phyloP scores from a whole-genome alignment of 352 stramenopile species.

The Globisporangium paddicum region DNA sequence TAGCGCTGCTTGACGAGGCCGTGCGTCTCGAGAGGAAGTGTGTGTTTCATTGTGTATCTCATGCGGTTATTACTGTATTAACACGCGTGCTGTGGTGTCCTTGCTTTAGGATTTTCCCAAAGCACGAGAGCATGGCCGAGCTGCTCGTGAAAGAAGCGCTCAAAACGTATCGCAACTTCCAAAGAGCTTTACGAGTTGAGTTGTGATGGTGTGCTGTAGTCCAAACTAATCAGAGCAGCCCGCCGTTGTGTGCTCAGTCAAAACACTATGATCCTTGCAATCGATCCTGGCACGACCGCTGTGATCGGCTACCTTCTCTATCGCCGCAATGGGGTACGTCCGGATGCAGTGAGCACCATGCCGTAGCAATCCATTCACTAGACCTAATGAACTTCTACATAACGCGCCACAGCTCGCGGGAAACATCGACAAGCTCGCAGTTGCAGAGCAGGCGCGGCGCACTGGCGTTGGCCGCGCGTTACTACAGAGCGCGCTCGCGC shows the following conservation, averaged over 20 bases:
- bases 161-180: background rate
- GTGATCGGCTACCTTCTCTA: slow-evolving; percentile 44
- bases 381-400: too few relatives aligned
- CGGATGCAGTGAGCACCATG: background rate
- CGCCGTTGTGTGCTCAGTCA: slow-evolving; percentile 15
- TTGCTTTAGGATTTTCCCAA: slow-evolving; percentile 16
- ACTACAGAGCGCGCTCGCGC: slow-evolving; percentile 26
- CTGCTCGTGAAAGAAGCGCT: slow-evolving; percentile 11
- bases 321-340: slow-evolving; percentile 29
- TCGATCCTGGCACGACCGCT: slow-evolving; percentile 10
- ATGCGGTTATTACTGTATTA: background rate
- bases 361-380: background rate
- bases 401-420: slow-evolving; percentile 20
- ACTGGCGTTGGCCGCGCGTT: slow-evolving; percentile 28
- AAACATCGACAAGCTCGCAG: slow-evolving; percentile 42
- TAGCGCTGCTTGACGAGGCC: slow-evolving; percentile 6
- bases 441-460: slow-evolving; percentile 25
- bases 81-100: background rate
- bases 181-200: too few relatives aligned
- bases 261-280: slow-evolving; percentile 33
- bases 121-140: slow-evolving; percentile 15
- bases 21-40: slow-evolving; percentile 15
- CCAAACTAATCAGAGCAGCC: too few relatives aligned
- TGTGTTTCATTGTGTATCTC: background rate
- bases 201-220: too few relatives aligned